These are phyloP conservation scores for Ilex asprella DNA, from an alignment of 257 asterid species.

Conservation along the genomic window DNA sequence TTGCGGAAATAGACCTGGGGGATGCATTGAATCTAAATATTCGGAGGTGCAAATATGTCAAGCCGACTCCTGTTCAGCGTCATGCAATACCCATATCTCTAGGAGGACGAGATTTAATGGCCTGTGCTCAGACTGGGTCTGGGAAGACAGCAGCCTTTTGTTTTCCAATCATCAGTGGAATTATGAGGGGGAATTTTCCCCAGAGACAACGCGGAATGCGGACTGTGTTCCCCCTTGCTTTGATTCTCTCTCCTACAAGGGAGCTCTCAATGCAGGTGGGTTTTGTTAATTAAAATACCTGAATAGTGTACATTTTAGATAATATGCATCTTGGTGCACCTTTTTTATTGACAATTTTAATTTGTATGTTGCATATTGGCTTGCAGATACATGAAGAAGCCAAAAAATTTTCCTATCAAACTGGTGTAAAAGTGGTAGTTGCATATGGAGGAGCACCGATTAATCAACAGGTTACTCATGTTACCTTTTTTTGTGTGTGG, in stretches of 20 bases:
- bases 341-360: neutral
- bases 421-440: constrained; percentile 74
- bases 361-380: constrained; percentile 9
- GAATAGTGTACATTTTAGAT: neutral
- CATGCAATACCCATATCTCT: constrained; percentile 73
- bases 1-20: constrained; percentile 83
- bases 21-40: constrained; percentile 69
- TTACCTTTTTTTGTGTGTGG: constrained; percentile 1
- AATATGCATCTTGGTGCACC: neutral
- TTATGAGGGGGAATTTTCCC: constrained; percentile 45
- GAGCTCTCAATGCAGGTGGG: constrained; percentile 84
- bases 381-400: constrained; percentile 86
- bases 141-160: constrained; percentile 93
- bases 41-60: constrained; percentile 78
- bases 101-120: constrained; percentile 83
- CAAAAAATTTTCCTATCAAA: constrained; percentile 62
- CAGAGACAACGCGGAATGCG: constrained; percentile 69
- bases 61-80: constrained; percentile 87
- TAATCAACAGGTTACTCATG: constrained; percentile 51
- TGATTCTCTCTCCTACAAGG: constrained; percentile 80
- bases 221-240: constrained; percentile 72
- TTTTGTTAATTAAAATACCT: constrained; percentile 1
- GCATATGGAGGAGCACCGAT: constrained; percentile 88
- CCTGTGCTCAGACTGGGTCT: constrained; percentile 92
- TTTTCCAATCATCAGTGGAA: constrained; percentile 84